phyloP scores from a whole-genome alignment of 345 rosid genomes.

The Arabis hirsuta region DNA sequence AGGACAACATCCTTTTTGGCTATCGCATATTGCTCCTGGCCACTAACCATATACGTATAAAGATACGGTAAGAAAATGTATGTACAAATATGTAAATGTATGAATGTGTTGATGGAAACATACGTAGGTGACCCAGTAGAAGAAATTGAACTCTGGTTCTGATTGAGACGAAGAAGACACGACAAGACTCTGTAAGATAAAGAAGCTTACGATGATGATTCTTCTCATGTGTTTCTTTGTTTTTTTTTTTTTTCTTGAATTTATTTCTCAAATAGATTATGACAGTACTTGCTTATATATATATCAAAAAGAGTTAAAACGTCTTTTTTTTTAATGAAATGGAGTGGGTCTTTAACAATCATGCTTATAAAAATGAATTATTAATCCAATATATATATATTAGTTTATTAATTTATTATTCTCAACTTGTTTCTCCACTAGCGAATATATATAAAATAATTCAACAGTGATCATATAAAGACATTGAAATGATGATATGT shows the following conservation, averaged over 20 bases:
- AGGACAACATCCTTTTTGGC: constrained; percentile 72
- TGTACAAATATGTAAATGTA: neutral
- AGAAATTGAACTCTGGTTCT: constrained; percentile 39
- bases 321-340: neutral
- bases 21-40: constrained; percentile 83
- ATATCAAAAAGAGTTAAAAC: neutral
- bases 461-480: neutral
- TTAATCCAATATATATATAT: neutral
- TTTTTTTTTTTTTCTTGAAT: neutral
- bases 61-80: neutral
- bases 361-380: neutral
- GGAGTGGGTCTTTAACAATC: neutral
- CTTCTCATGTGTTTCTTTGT: constrained; percentile 29
- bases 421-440: constrained; percentile 30
- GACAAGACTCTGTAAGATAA: constrained; percentile 18
- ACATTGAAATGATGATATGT: constrained; percentile 7
- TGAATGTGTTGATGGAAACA: neutral
- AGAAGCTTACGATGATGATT: constrained; percentile 30
- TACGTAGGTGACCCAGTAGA: constrained; percentile 48
- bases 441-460: constrained; percentile 6
- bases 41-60: constrained; percentile 50
- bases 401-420: neutral
- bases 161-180: constrained; percentile 26
- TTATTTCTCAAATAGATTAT: neutral
- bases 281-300: neutral